These are phyloP conservation scores for Leptographium lundbergii DNA, from an alignment of 2,329 filamentous ascomycete genomes.

Conservation along the genomic window DNA sequence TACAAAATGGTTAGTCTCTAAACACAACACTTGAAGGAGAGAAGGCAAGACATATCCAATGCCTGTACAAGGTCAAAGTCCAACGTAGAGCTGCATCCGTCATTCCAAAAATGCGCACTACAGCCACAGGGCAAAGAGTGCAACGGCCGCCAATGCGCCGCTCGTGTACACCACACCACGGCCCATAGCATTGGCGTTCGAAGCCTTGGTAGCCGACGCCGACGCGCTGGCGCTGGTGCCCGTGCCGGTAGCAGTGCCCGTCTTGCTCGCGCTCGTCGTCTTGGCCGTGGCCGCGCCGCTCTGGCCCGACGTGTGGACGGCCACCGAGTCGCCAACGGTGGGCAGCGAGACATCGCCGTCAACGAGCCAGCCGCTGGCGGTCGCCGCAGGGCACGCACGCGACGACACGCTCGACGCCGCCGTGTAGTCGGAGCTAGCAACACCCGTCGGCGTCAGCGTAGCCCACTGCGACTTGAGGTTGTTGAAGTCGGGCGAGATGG, in stretches of 20 bases:
- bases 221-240: background rate
- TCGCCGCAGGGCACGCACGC: slow-evolving; percentile 58
- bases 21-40: background rate
- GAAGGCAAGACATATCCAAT: background rate
- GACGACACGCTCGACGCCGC: slow-evolving; percentile 46
- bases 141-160: background rate
- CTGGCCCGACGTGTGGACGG: slow-evolving; percentile 3
- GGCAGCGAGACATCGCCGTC: slow-evolving; percentile 58
- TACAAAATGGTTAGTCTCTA: background rate
- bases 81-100: background rate
- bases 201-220: background rate
- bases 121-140: slow-evolving; percentile 1
- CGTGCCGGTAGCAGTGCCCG: slow-evolving; percentile 11
- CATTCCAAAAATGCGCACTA: background rate
- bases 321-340: slow-evolving; percentile 41
- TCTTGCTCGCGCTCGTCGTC: slow-evolving; percentile 14
- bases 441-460: slow-evolving; percentile 54
- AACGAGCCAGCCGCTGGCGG: slow-evolving; percentile 58
- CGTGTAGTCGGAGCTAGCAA: slow-evolving; percentile 53
- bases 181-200: background rate
- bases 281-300: slow-evolving; percentile 15
- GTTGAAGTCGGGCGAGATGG: slow-evolving; percentile 61
- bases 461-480: slow-evolving; percentile 71
- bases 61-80: background rate
- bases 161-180: background rate